These are phyloP conservation scores for Ceratocystis ficicola DNA, from an alignment of 2,329 filamentous ascomycete species.

Conservation along the genomic window DNA sequence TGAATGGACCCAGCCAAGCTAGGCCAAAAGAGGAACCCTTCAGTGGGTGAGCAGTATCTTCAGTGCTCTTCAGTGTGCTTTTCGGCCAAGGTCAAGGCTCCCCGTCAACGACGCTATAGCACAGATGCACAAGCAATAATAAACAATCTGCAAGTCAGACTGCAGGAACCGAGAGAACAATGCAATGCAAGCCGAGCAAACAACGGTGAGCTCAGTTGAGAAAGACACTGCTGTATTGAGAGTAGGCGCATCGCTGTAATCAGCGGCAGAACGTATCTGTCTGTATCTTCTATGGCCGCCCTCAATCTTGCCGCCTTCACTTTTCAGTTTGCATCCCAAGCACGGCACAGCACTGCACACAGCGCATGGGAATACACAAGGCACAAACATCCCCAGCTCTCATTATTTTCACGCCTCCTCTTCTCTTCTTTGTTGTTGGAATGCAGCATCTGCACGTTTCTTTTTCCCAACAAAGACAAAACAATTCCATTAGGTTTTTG, in stretches of 20 bases:
- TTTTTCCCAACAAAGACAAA: conserved; percentile 11
- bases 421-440: background rate
- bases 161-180: conserved; percentile 10
- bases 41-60: background rate
- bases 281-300: too few relatives aligned
- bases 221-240: background rate
- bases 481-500: background rate
- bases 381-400: background rate
- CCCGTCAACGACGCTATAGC: background rate
- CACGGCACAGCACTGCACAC: background rate
- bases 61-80: background rate
- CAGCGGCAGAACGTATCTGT: too few relatives aligned
- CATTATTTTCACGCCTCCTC: background rate
- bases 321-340: too few relatives aligned
- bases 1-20: background rate
- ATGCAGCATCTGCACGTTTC: background rate
- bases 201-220: background rate
- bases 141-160: conserved; percentile 1
- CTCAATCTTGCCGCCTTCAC: too few relatives aligned
- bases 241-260: too few relatives aligned
- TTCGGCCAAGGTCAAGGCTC: background rate
- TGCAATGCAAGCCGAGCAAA: background rate
- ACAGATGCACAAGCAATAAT: conserved; percentile 4
- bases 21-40: background rate
- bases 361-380: background rate